These are phyloP conservation scores for Cryptosporidium meleagridis DNA, from an alignment of 169 alveolate genomes.

Conservation along the genomic window DNA sequence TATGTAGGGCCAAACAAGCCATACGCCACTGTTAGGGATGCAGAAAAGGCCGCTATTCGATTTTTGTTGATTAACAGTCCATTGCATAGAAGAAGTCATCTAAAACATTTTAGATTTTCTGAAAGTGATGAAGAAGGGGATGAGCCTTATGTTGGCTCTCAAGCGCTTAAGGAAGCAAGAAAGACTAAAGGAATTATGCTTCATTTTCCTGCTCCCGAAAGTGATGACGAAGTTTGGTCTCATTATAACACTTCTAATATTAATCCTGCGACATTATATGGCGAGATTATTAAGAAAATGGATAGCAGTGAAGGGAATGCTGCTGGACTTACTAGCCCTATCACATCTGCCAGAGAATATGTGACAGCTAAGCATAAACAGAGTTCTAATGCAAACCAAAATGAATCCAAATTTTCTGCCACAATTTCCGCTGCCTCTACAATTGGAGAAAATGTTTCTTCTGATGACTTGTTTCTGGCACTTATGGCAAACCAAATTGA, in stretches of 20 bases:
- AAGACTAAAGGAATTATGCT: conserved; percentile 68
- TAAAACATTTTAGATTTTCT: conserved; percentile 70
- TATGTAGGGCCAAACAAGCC: conserved; percentile 73
- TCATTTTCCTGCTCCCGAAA: conserved; percentile 74
- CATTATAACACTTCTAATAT: conserved; percentile 69
- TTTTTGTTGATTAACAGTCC: conserved; percentile 67
- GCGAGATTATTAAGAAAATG: conserved; percentile 69
- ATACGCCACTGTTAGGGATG: conserved; percentile 74
- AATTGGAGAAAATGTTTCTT: conserved; percentile 25
- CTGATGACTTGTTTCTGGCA: conserved; percentile 52
- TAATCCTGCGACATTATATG: conserved; percentile 72
- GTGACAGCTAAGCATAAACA: conserved; percentile 60
- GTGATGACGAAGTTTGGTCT: conserved; percentile 75
- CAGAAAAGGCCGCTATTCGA: conserved; percentile 70
- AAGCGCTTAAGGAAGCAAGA: conserved; percentile 71
- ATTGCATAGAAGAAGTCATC: conserved; percentile 66
- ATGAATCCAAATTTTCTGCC: conserved; percentile 16
- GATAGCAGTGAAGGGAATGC: conserved; percentile 37
- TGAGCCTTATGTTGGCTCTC: conserved; percentile 75
- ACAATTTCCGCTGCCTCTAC: conserved; percentile 4
- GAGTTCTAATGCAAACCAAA: neutral
- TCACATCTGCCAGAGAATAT: conserved; percentile 70
- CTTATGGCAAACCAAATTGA: conserved; percentile 57
- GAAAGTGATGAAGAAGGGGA: conserved; percentile 69
- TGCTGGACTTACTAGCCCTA: conserved; percentile 36